Base-by-base conservation (phyloP, 2,329 filamentous ascomycete species). In the Ascochyta rabiei region DNA sequence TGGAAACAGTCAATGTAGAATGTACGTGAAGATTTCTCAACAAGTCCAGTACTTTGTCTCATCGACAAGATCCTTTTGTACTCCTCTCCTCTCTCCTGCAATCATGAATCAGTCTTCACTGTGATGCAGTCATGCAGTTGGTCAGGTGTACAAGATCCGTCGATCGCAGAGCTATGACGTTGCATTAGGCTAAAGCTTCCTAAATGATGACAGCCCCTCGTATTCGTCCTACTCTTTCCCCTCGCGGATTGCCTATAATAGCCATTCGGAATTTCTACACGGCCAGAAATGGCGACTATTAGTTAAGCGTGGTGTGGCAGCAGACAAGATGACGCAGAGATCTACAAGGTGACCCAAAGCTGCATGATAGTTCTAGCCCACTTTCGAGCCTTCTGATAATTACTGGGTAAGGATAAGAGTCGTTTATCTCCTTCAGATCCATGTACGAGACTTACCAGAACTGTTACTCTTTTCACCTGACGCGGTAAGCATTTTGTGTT, bases 111-210 rank as follows among this genome's bases (percentile, higher is more conserved):
- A 30, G 28, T 26, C 8, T 28, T 47, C 12, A 21, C 15, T 34
- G 47, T 50, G 30, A 48, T 43, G 42, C 30, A 31, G 33, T 12
- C 23, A 12, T 56, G 47, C 47, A 56, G 42, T 10, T 44, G 53
- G 31, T 47, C 53, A 51, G 53, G 42, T 48, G 48, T 48, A 47
- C 47, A 48, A 34, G 19, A 30, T 6, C 6, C 26, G 53, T 26
- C 38, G 48, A 56, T 56, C 48, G 33, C 48, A 52, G 19, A 33
- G 24, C 53, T 34, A 56, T 56, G 53, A 56, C 53, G 53, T 56
- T 30, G 28, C 18, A n/a, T 28, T 26, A 40, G 38, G 19, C 34
- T 40, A 48, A 44, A 48, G 18, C 38, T 44, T 34, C 48, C 48
- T 34, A 35, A 44, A 24, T 33, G 51, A 47, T 52, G 48, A 55